Conservation (phyloP, 2,329 filamentous ascomycete genomes). For the Diaporthe helianthi region DNA sequence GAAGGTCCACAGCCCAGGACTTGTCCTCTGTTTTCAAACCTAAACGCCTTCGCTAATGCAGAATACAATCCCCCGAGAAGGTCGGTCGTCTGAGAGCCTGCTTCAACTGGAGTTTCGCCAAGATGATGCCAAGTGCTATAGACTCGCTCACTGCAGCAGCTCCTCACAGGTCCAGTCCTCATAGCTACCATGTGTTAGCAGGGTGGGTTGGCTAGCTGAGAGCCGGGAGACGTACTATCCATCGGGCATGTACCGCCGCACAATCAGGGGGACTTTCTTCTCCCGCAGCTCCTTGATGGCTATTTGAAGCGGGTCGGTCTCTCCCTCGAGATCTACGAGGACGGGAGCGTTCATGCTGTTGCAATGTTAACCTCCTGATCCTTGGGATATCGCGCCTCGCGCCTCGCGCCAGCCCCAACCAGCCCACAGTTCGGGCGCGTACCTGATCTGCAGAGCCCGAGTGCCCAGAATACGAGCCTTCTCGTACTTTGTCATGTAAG, state of each 20-base stretch:
- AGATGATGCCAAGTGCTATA: not conserved
- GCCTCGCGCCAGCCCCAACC: not conserved
- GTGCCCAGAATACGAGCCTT: slow-evolving; percentile 91
- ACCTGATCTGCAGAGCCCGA: slow-evolving; percentile 95
- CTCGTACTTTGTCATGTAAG: slow-evolving; percentile 99
- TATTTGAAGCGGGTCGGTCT: slow-evolving; percentile 97
- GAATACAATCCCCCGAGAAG: slow-evolving; percentile 27
- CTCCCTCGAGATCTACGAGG: slow-evolving; percentile 93
- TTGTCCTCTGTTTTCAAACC: slow-evolving; percentile 34
- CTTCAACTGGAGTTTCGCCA: slow-evolving; percentile 21
- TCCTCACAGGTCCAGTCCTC: slow-evolving; percentile 99
- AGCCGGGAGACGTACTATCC: slow-evolving; percentile 74
- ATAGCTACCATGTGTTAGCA: slow-evolving; percentile 65
- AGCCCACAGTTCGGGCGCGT: slow-evolving; percentile 41
- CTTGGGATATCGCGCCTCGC: not conserved
- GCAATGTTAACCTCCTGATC: slow-evolving; percentile 37
- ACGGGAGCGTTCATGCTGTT: slow-evolving; percentile 95
- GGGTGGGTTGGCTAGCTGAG: slow-evolving; percentile 7
- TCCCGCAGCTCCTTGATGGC: slow-evolving; percentile 96
- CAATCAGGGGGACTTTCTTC: slow-evolving; percentile 97
- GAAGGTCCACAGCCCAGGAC: slow-evolving; percentile 4
- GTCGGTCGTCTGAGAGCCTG: slow-evolving; percentile 24
- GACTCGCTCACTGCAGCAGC: slow-evolving; percentile 65
- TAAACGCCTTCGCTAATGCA: slow-evolving; percentile 45
- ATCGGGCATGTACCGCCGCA: slow-evolving; percentile 94